These are phyloP conservation scores for Eustoma russellianum DNA, from an alignment of 257 asterid genomes.

Conservation along the genomic window DNA sequence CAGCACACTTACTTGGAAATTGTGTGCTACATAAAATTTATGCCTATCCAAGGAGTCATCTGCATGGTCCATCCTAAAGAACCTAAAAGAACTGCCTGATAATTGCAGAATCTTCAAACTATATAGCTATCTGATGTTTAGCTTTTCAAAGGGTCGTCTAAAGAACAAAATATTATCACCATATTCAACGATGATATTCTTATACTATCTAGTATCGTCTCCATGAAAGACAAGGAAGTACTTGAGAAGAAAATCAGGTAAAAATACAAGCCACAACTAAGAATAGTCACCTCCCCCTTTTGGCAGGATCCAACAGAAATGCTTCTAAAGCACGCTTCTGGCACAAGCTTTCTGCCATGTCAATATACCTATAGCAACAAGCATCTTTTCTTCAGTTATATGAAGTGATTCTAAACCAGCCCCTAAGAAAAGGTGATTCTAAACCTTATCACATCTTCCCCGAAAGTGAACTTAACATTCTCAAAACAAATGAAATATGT, in stretches of 20 bases:
- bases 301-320: constrained; percentile 76
- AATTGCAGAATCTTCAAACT: no score
- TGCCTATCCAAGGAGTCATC: no score
- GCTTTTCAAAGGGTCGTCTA: not conserved
- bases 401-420: not conserved
- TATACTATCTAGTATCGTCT: no score
- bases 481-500: not conserved
- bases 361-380: constrained; percentile 34
- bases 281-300: constrained; percentile 48
- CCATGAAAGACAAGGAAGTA: no score
- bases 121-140: not conserved
- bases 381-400: not conserved
- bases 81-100: no score
- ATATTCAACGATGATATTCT: no score
- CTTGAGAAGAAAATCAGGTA: no score
- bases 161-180: no score
- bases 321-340: constrained; percentile 85
- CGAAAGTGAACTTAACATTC: not conserved
- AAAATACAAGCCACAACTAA: no score
- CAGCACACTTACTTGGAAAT: not conserved
- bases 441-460: not conserved
- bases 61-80: no score
- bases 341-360: constrained; percentile 86
- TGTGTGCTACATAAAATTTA: not conserved
- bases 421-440: no score